A percentile compares a stretch with the other conserved stretches of the same genome.
Conservation (phyloP, 2,329 filamentous ascomycete species). For the Beauveria rudraprayagi region DNA sequence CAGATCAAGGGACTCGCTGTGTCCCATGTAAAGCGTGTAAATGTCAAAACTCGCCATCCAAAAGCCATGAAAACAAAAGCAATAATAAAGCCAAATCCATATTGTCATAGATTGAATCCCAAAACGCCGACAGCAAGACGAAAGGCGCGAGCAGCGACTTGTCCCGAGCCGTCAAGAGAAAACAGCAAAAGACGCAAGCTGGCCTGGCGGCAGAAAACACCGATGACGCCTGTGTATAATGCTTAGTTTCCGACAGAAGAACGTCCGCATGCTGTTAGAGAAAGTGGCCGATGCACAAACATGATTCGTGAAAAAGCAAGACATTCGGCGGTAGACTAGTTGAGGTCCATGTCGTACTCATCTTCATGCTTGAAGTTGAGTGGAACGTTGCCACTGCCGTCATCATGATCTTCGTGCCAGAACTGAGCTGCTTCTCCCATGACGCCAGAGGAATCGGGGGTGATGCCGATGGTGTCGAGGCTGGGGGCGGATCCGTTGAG, state of each 20-base stretch:
- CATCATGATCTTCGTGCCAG: slow-evolving; percentile 64
- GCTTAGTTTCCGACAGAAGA: not conserved
- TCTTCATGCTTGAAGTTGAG: slow-evolving; percentile 90
- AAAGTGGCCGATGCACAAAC: slow-evolving; percentile 25
- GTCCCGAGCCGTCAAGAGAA: not conserved
- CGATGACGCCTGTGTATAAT: slow-evolving; percentile 10
- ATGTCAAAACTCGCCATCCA: not conserved
- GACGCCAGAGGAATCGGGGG: slow-evolving; percentile 29
- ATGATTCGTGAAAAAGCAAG: slow-evolving; percentile 2
- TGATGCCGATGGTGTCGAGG: slow-evolving; percentile 30
- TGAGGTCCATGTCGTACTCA: slow-evolving; percentile 78
- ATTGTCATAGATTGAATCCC: slow-evolving; percentile 1
- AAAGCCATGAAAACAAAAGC: not conserved
- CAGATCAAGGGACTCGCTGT: slow-evolving; percentile 6
- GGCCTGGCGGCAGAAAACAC: not conserved
- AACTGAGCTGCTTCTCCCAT: slow-evolving; percentile 45
- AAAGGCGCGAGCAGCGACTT: not conserved
- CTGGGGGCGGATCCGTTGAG: slow-evolving; percentile 40
- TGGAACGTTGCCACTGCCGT: slow-evolving; percentile 56
- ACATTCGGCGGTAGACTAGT: not conserved
- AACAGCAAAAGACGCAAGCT: not conserved
- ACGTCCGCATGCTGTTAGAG: not conserved
- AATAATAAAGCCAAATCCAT: slow-evolving; percentile 8
- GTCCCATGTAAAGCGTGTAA: not conserved
- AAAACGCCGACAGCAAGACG: not conserved